These are phyloP conservation scores for Torulaspora microellipsoides DNA, from an alignment of 805 yeast genomes.

Conservation along the genomic window DNA sequence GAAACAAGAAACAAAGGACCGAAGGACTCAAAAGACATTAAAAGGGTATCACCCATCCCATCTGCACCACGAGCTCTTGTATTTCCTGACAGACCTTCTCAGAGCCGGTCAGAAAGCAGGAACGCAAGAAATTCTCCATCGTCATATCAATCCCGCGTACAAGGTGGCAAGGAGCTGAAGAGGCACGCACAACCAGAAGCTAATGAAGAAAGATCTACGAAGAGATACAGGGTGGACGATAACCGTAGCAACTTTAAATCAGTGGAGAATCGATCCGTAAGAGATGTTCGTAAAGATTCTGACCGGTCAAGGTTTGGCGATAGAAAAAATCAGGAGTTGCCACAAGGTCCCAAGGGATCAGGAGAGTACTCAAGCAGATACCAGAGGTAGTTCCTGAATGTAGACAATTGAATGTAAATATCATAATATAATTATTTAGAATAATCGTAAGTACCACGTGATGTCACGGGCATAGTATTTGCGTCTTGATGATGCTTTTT, in stretches of 20 bases:
- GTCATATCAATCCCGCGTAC: constrained; percentile 1
- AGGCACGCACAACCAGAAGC: constrained; percentile 4
- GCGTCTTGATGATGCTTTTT: no score
- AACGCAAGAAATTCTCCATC: constrained; percentile 2
- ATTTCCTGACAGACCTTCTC: constrained; percentile 15
- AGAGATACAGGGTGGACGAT: constrained; percentile 10
- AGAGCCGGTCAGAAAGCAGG: constrained; percentile 4
- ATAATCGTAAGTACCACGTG: no score
- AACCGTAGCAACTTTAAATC: constrained; percentile 5
- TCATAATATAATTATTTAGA: no score
- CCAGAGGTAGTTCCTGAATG: constrained; percentile 12
- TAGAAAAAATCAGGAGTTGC: constrained; percentile 12
- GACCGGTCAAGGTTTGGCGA: constrained; percentile 11
- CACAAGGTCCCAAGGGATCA: constrained; percentile 25
- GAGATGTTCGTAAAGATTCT: constrained; percentile 1
- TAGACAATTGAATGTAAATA: no score
- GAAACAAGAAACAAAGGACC: constrained; percentile 6
- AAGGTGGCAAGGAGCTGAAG: constrained; percentile 2
- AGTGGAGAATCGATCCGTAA: constrained; percentile 4
- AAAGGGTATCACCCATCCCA: constrained; percentile 3
- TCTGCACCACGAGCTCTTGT: constrained; percentile 7
- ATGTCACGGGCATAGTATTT: no score
- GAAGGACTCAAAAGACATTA: constrained; percentile 1
- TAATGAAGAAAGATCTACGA: constrained; percentile 14
- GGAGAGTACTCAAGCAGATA: constrained; percentile 18